Base-by-base conservation (phyloP, 768 basidiomycete species). In the Amanita pallidorosea region DNA sequence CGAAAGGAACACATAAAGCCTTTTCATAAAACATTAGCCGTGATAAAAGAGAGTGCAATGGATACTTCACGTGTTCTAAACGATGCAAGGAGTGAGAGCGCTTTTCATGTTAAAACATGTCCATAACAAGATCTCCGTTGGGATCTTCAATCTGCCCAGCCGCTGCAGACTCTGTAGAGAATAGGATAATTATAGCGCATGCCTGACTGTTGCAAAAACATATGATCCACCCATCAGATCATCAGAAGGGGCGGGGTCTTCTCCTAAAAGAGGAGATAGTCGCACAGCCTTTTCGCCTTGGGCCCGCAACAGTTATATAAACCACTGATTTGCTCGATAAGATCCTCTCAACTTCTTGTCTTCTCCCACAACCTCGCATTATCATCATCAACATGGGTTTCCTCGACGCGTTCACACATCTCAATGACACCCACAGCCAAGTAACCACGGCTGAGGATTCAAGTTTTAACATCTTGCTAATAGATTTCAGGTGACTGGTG, bases 401-500 rank as follows among this genome's bases (percentile, higher is more conserved):
- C 12, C 11, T 47, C 15, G 33, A 47, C 18, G 7, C 11, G 3
- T 17, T 47, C 22, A 4, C 1, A 2, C 31, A 47, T 13, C 20
- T 27, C 20, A n/a, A 13, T 12, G 45, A 47, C 12, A 5, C 4
- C 20, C 22, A 47, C 34, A 11, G 11, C 8, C 9, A 36, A 23
- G 45, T 47, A 47, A 35, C 3, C n/a, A 11, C 27, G 8, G 31
- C 7, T 29, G 4, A n/a, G 33, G 5, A 33, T 22, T 3, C n/a
- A 9, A 9, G 3, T 20, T 5, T 33, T 23, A 23, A 23, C 5
- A 23, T 38, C 29, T 41, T 44, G 54, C 13, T 46, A 18, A 18
- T 42, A 31, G 51, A 45, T 17, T 7, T 7, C 54, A 82, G 79
- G 74, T 75, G 43, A 40, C 48, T n/a, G 72, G 70, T 47, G 69